A percentile compares a stretch with the other conserved stretches of the same genome.
Conservation (phyloP, 2,329 filamentous ascomycete genomes). For the Sclerotinia subarctica region DNA sequence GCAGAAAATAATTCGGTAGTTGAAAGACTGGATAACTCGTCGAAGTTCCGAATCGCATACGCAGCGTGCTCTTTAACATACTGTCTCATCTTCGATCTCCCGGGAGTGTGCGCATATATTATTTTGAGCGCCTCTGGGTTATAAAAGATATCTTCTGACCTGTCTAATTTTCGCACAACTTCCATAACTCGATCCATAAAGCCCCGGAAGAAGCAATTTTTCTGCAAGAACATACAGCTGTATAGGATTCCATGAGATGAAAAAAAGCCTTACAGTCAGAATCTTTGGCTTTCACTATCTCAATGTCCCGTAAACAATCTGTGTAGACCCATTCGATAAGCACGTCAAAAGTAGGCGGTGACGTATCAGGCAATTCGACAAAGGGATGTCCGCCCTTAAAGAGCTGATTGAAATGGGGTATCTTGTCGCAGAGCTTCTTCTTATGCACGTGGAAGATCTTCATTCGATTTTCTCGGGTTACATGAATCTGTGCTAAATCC, state of each 20-base stretch:
- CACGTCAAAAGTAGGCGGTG: neutral
- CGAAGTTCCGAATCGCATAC: neutral
- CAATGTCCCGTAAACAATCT: neutral
- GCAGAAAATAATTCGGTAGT: too few relatives aligned
- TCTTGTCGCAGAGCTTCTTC: neutral
- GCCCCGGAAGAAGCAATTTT: neutral
- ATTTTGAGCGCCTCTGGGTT: accelerated
- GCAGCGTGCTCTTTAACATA: neutral
- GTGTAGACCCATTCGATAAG: neutral
- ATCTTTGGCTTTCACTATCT: neutral
- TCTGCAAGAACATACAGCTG: neutral
- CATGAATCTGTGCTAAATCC: neutral
- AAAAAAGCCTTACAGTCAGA: neutral
- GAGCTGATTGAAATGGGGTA: neutral
- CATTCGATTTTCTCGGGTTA: too few relatives aligned
- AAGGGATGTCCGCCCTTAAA: neutral
- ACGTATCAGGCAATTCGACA: neutral
- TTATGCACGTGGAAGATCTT: neutral
- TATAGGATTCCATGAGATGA: neutral
- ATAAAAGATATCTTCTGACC: neutral
- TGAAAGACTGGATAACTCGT: neutral
- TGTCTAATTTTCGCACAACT: neutral
- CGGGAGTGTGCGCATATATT: neutral
- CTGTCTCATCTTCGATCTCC: neutral
- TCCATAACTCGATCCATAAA: neutral